Base-by-base conservation (phyloP, 2,329 filamentous ascomycete species). In the Colletotrichum kahawae region DNA sequence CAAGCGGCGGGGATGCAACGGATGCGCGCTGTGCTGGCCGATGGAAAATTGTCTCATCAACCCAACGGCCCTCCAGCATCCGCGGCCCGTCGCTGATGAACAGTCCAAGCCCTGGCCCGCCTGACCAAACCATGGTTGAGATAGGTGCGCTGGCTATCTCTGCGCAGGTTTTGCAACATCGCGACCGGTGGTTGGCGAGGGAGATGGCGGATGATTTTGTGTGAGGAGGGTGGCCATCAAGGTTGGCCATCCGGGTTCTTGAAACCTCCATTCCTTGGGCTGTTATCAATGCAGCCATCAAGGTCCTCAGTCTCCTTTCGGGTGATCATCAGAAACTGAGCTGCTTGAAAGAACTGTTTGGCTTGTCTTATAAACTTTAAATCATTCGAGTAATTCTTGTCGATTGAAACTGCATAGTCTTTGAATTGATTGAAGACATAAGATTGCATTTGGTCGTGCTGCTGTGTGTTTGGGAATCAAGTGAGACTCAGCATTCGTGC, bases 231-330 rank as follows among this genome's bases (percentile, higher is more conserved):
- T n/a, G 59, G 56, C 76, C 76, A 77, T 77, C 74, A 76, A 60
- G 76, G 76, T 77, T 76, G 74, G 48, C 76, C 74, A 77, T 76
- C 76, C 66, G 67, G 74, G 74, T 76, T 33, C 76, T 33, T 38
- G 36, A 57, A 48, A 57, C 63, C 21, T n/a, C 36, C n/a, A 51
- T 54, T 13, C 31, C 51, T 66, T 38, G 13, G 57, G 43, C 16
- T 68, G 57, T 73, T 70, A 70, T 74, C 74, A 31, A 66, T 56
- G 59, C 65, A 66, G 38, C 54, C 74, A 77, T 76, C 76, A 76
- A 67, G 76, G 76, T 77, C 65, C 76, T 71, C 76, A 21, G 12
- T 24, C 16, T 31, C 51, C 62, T 67, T 51, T 34, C 8, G 16
- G 27, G 5, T 69, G 34, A 60, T 36, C 16, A 48, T 18, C 56